These are phyloP conservation scores for Cytospora leucostoma DNA, from an alignment of 2,329 filamentous ascomycete species.

Conservation along the genomic window DNA sequence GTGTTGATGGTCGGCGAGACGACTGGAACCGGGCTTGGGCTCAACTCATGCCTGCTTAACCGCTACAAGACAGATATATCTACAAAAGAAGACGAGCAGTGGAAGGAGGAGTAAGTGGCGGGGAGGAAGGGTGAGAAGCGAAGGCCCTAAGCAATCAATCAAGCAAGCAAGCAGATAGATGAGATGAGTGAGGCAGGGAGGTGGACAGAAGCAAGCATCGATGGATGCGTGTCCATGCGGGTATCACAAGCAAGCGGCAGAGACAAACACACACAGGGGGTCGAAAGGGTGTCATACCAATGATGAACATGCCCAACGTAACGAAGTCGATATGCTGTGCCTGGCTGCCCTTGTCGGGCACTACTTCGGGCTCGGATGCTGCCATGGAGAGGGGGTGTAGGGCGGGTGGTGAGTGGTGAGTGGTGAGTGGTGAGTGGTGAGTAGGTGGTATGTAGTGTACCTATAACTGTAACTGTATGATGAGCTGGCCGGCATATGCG, in stretches of 20 bases:
- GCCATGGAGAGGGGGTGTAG: not conserved
- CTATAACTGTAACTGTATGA: not conserved
- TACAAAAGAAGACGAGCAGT: not conserved
- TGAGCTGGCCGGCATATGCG: constrained; percentile 14
- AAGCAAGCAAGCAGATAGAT: not conserved
- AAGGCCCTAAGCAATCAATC: not conserved
- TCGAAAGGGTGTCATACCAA: constrained; percentile 49
- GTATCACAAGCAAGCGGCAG: not conserved
- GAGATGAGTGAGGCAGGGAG: not conserved
- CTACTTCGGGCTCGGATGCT: not conserved
- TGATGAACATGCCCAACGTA: constrained; percentile 73
- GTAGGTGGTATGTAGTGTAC: constrained; percentile 6
- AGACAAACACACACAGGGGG: not conserved
- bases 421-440: not conserved
- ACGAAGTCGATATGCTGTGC: constrained; percentile 62
- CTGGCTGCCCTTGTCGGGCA: constrained; percentile 33
- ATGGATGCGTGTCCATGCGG: not conserved
- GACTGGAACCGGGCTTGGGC: not conserved
- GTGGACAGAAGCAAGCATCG: not conserved
- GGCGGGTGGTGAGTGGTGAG: not conserved
- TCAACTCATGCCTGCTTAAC: not conserved
- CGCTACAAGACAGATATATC: not conserved
- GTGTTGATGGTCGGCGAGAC: not conserved
- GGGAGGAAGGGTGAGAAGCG: not conserved
- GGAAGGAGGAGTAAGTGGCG: not conserved